Evolutionary conservation across 176 grass and related monocot genomes (phyloP), one percentile per base, ranked within the genome.

Genomic region (Juncus inflexus): DNA sequence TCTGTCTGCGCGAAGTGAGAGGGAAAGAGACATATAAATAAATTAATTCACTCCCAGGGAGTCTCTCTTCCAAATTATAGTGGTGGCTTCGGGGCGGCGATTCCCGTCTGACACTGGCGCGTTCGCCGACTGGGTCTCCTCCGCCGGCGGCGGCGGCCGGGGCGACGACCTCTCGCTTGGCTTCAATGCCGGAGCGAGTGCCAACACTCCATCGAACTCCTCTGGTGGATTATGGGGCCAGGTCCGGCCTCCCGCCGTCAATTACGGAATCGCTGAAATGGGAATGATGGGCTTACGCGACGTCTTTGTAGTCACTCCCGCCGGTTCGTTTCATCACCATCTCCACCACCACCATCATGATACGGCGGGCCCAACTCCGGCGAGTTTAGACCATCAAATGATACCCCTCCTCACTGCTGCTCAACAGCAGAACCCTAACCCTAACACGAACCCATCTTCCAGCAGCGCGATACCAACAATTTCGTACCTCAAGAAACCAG

Each of bases 51-150:
- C 66, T 16, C 12, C 9, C 0, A 58, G 63, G 19, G 75, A 76
- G 66, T 73, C 43, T 47, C 43, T 47, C 43, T 47, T 47, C 43
- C 43, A 47, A 47, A 47, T 47, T 47, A 83, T 78, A 79, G 85
- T 81, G 82, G 86, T 86, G 95, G 95, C 89, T 99, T 94, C 95
- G 12, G 95, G 80, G 13, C 72, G 88, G 75, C 79, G 94, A 61
- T 84, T 89, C 85, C 75, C 80, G 58, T 89, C 88, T n/a, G 85
- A 92, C 72, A 76, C 85, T 70, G 86, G 83, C 64, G 94, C 83
- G 12, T 84, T 92, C 71, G 85, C 94, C 40, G 85, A 81, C 69
- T 92, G 94, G 88, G 76, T 78, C 60, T 82, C 88, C 0, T 78
- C 76, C 37, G 83, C 90, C 39, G 80, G 79, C 51, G 73, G 39